phyloP scores from a whole-genome alignment of 179 eudicot species.

The Beta lomatogona region DNA sequence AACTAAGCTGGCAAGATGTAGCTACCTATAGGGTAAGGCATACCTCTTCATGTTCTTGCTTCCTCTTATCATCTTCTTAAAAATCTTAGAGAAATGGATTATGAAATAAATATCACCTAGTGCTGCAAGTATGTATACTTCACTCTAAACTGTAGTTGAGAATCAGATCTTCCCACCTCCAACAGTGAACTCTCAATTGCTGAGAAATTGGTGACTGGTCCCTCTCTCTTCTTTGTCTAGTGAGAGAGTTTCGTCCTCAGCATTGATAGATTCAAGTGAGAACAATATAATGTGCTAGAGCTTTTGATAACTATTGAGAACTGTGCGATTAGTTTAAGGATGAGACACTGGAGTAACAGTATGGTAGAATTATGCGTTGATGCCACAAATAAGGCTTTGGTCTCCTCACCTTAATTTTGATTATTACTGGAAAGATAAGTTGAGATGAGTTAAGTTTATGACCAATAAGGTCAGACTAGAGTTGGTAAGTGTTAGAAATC shows the following conservation, averaged over 20 bases:
- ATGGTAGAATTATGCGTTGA: no score
- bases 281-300: background rate
- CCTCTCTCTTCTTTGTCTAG: background rate
- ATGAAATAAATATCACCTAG: background rate
- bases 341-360: no score
- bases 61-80: background rate
- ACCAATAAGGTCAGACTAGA: no score
- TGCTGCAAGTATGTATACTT: background rate
- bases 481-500: no score
- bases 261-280: background rate
- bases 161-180: background rate
- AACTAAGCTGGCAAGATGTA: conserved; percentile 91
- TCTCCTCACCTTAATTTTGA: no score
- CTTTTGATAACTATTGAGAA: no score
- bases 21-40: conserved; percentile 79
- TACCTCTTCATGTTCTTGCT: background rate
- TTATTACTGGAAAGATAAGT: no score
- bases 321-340: no score
- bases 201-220: background rate
- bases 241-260: no score
- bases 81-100: background rate
- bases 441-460: no score
- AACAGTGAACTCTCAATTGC: background rate
- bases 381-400: no score
- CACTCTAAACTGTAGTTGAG: background rate